Conservation (phyloP, 805 yeast genomes). For the Zygotorulaspora sp. region DNA sequence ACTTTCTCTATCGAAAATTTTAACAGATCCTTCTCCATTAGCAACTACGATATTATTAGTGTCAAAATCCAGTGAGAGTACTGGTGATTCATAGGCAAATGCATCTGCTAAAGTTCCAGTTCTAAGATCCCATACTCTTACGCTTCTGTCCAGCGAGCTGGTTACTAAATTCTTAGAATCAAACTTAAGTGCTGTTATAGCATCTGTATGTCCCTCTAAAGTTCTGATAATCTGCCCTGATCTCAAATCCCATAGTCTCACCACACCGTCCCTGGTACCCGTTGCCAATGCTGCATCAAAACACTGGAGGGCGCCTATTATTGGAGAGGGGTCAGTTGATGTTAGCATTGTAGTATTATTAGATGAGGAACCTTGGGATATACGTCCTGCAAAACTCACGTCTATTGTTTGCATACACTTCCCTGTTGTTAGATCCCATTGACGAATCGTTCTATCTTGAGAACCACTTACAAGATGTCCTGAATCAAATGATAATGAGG, state of each 20-base stretch:
- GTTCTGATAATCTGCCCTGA: slow-evolving; percentile 61
- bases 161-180: slow-evolving; percentile 61
- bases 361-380: slow-evolving; percentile 11
- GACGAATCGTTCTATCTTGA: slow-evolving; percentile 64
- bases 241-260: slow-evolving; percentile 72
- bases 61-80: slow-evolving; percentile 57
- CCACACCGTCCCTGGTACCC: slow-evolving; percentile 72
- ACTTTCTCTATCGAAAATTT: slow-evolving; percentile 53
- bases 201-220: slow-evolving; percentile 62
- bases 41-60: slow-evolving; percentile 51
- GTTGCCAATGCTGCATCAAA: slow-evolving; percentile 74
- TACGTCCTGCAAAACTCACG: slow-evolving; percentile 36
- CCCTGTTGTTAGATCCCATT: slow-evolving; percentile 68
- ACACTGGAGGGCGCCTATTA: slow-evolving; percentile 65
- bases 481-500: slow-evolving; percentile 54
- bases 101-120: slow-evolving; percentile 60
- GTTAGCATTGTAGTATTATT: slow-evolving; percentile 11
- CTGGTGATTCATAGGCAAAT: slow-evolving; percentile 55
- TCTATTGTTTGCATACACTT: slow-evolving; percentile 68
- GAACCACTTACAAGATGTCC: slow-evolving; percentile 63
- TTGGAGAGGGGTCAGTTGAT: slow-evolving; percentile 32
- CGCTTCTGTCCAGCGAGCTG: slow-evolving; percentile 58
- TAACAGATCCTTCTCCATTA: slow-evolving; percentile 44
- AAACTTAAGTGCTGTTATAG: slow-evolving; percentile 64
- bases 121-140: slow-evolving; percentile 70